Percentiles rank a stretch among this genome's conserved stretches.
Evolutionary conservation across 257 asterid species (phyloP).

Genomic region (Catharanthus roseus): DNA sequence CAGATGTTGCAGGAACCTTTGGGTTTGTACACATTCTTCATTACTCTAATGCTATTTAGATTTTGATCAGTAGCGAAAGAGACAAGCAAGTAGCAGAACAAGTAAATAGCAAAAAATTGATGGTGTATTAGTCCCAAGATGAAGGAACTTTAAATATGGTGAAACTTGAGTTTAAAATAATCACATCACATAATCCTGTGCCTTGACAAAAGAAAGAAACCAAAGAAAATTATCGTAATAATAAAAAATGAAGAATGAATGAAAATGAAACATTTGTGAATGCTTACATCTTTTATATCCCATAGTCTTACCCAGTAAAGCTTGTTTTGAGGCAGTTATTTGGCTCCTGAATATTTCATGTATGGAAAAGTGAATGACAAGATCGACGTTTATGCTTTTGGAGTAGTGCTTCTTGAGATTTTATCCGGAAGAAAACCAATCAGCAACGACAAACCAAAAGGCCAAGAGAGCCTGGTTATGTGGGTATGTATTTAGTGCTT

Average conservation of each 20-base stretch:
- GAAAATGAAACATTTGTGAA: background rate
- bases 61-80: background rate
- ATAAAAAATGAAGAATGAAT: background rate
- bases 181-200: background rate
- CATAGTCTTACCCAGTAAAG: slow-evolving; percentile 10
- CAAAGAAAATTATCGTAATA: background rate
- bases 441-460: slow-evolving; percentile 69
- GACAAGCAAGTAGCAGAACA: background rate
- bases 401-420: slow-evolving; percentile 96
- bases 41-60: slow-evolving; percentile 7
- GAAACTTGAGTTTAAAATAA: background rate
- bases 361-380: slow-evolving; percentile 89
- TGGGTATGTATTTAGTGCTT: slow-evolving; percentile 63
- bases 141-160: slow-evolving; percentile 4
- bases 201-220: background rate
- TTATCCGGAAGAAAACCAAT: slow-evolving; percentile 92
- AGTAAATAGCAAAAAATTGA: background rate
- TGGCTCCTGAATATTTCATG: slow-evolving; percentile 99
- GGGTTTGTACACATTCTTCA: slow-evolving; percentile 49
- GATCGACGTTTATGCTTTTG: slow-evolving; percentile 91
- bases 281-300: background rate
- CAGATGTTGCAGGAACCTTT: slow-evolving; percentile 89
- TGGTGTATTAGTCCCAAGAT: background rate
- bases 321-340: slow-evolving; percentile 42
- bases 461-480: slow-evolving; percentile 96